Evolutionary conservation across 176 grass and related monocot species (phyloP).

Genomic region (Tuctoria greenei): DNA sequence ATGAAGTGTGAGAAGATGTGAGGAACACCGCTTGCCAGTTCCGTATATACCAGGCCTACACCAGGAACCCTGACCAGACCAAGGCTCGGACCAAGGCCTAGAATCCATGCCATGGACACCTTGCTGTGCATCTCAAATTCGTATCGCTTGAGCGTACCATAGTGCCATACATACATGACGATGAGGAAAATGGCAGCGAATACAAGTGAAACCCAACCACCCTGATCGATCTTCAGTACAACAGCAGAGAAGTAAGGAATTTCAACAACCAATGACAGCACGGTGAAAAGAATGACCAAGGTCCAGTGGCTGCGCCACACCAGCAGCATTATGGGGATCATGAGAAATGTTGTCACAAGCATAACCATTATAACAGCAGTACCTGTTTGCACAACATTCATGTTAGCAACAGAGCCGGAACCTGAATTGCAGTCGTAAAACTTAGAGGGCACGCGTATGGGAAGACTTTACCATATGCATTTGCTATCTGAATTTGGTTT

Average conservation of each 20-base stretch:
- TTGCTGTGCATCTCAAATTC: conserved; percentile 88
- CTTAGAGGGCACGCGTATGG: neutral
- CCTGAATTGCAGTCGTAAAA: neutral
- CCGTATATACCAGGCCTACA: conserved; percentile 74
- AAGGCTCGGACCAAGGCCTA: conserved; percentile 75
- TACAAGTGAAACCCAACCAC: conserved; percentile 72
- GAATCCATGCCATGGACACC: conserved; percentile 84
- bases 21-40: conserved; percentile 68
- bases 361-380: conserved; percentile 94
- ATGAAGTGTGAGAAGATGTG: conserved; percentile 94
- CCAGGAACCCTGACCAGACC: conserved; percentile 81
- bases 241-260: conserved; percentile 57
- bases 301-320: conserved; percentile 81
- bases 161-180: conserved; percentile 84
- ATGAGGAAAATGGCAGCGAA: conserved; percentile 53
- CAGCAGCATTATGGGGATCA: conserved; percentile 85
- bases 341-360: conserved; percentile 85
- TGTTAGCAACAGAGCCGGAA: conserved; percentile 16
- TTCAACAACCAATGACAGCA: conserved; percentile 52
- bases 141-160: conserved; percentile 65
- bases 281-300: conserved; percentile 55
- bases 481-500: conserved; percentile 69
- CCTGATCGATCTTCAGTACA: conserved; percentile 69
- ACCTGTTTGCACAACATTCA: conserved; percentile 44
- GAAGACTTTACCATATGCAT: conserved; percentile 70